Evolutionary conservation across 805 yeast species (phyloP), one percentile per base, ranked within the genome.

Genomic region (Candida argentea): DNA sequence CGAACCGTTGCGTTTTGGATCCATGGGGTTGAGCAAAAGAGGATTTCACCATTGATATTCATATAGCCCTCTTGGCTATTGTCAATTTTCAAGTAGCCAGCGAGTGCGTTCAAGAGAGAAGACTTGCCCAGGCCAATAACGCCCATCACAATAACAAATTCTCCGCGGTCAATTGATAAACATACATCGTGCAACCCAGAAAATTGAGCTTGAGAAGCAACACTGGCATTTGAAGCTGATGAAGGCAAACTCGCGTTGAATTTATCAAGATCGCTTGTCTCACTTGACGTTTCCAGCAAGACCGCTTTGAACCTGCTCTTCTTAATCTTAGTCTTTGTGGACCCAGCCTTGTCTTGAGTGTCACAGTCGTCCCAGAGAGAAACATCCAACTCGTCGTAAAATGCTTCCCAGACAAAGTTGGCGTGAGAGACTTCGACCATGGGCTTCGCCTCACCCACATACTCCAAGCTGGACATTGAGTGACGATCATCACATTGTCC

Each of bases 61-160:
- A 57, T 30, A 5, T 33, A 20, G 10, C 62, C 65, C 4, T 27
- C 20, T 3, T 34, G 30, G 4, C 53, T 55, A 31, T 46, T 46
- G 20, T 36, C 22, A 32, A 51, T 29, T 30, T 51, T 52, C 67
- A 61, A 57, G 34, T 50, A 46, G 1, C 66, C 67, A 6, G 62
- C 54, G 20, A 61, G 37, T 2, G 67, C 68, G 31, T 36, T 44
- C 27, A 61, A 50, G 21, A 61, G 46, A 2, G 67, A 57, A 1
- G 66, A 44, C 37, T 61, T 61, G 27, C 68, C 68, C 5, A 62
- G 50, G 11, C 68, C 68, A 36, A 60, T 60, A 24, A 50, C 47
- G 16, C 68, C 68, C 13, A 66, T 59, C 16, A 61, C 47, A 18
- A 60, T 59, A 24, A 61, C 46, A 35, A 61, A 61, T 34, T 61